Percentiles rank a stretch among this genome's conserved stretches.
Evolutionary conservation across 441 rosid species (phyloP).

Genomic region (Sinapis alba): DNA sequence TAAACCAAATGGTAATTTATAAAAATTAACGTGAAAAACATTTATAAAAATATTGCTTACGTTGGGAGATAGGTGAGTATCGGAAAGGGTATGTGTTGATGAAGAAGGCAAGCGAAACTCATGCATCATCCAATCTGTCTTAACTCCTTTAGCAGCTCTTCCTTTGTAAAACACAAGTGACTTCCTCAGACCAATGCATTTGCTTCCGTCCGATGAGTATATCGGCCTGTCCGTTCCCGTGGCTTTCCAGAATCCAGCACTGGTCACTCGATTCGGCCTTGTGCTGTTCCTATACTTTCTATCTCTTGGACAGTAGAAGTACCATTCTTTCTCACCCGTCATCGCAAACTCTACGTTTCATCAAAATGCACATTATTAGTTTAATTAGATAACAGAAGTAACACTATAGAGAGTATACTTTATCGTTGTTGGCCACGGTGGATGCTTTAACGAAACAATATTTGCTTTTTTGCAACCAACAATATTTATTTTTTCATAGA

Average conservation of each 20-base stretch:
- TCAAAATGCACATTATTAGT: not conserved
- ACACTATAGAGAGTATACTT: not conserved
- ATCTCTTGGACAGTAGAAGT: conserved; percentile 79
- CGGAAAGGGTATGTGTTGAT: conserved; percentile 43
- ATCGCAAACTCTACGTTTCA: conserved; percentile 52
- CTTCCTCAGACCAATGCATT: conserved; percentile 78
- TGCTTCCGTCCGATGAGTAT: conserved; percentile 66
- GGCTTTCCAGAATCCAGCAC: conserved; percentile 84
- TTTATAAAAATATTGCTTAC: conserved; percentile 41
- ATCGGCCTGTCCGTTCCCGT: conserved; percentile 82
- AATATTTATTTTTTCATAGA: not conserved
- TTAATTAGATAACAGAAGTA: not conserved
- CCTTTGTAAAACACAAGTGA: conserved; percentile 81
- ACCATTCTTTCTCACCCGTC: conserved; percentile 78
- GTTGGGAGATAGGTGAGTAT: conserved; percentile 53
- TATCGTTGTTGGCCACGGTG: not conserved
- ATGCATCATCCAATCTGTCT: conserved; percentile 98
- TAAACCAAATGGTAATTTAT: not conserved
- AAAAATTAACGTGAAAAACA: not conserved
- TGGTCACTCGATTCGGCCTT: conserved; percentile 72
- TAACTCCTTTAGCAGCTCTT: conserved; percentile 75
- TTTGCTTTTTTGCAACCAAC: no score
- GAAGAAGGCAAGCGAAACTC: conserved; percentile 78
- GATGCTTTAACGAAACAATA: not conserved
- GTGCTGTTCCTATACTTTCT: conserved; percentile 77